Evolutionary conservation across 2,329 filamentous ascomycete species (phyloP).

Genomic region (Colletotrichum karsti): DNA sequence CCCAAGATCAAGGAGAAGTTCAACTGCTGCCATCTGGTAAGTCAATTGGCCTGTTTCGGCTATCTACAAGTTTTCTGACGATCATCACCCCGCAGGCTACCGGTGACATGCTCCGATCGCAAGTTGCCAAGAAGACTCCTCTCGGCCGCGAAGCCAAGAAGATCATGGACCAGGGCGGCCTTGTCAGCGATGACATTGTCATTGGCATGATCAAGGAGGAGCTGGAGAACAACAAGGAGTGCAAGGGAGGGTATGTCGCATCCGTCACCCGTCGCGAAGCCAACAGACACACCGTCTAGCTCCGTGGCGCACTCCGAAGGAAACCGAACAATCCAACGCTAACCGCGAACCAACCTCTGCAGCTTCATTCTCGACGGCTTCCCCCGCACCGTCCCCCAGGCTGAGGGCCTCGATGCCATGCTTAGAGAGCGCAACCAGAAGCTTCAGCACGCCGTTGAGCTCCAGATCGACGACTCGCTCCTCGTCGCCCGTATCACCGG

Average conservation of each 20-base stretch:
- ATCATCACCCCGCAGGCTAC: slow-evolving; percentile 72
- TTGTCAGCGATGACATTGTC: slow-evolving; percentile 99
- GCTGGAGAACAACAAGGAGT: slow-evolving; percentile 92
- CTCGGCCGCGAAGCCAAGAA: slow-evolving; percentile 98
- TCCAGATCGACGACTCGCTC: slow-evolving; percentile 94
- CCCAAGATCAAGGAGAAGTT: slow-evolving; percentile 99
- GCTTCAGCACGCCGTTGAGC: slow-evolving; percentile 94
- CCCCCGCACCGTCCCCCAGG: slow-evolving; percentile 94
- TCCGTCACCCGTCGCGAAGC: background rate
- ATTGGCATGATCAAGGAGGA: slow-evolving; percentile 99
- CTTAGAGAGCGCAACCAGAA: slow-evolving; percentile 79
- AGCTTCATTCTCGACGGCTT: slow-evolving; percentile 99
- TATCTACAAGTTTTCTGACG: slow-evolving; percentile 21
- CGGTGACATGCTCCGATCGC: slow-evolving; percentile 98
- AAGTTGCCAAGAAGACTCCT: slow-evolving; percentile 96
- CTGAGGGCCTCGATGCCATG: slow-evolving; percentile 94
- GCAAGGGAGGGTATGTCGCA: slow-evolving; percentile 85
- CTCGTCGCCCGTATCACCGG: slow-evolving; percentile 97
- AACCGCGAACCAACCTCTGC: slow-evolving; percentile 15
- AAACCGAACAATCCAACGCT: background rate
- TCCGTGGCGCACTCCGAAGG: background rate
- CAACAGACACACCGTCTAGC: background rate
- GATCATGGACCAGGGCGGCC: slow-evolving; percentile 98
- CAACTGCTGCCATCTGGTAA: slow-evolving; percentile 94
- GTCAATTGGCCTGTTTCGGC: slow-evolving; percentile 43